Conservation (phyloP, 108 stramenopile species). For the Parietichytrium sp. region DNA sequence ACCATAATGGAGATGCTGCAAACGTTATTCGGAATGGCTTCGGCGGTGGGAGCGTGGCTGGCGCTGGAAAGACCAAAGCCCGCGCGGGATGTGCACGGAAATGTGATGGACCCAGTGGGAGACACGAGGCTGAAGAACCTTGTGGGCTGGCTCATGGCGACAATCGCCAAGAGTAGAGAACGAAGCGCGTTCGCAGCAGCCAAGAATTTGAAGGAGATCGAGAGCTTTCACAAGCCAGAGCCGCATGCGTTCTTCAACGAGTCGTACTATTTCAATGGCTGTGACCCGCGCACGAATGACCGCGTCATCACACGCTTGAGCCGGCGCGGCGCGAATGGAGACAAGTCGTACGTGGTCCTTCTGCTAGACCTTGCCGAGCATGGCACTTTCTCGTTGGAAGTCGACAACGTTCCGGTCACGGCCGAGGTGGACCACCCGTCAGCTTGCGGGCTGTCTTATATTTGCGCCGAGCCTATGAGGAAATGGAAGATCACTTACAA, state of each 20-base stretch:
- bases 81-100: background rate
- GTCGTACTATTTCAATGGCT: constrained; percentile 13
- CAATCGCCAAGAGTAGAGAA: background rate
- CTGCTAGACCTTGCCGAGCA: background rate
- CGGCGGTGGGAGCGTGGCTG: no score
- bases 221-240: constrained; percentile 17
- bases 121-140: background rate
- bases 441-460: background rate
- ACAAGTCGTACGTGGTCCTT: background rate
- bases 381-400: background rate
- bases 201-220: background rate
- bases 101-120: constrained; percentile 1
- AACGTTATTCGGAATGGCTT: no score
- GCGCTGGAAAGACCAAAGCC: no score
- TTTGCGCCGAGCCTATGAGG: constrained; percentile 26
- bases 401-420: background rate
- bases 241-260: constrained; percentile 25
- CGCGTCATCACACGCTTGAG: background rate
- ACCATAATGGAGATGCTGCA: no score
- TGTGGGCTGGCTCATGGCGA: background rate
- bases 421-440: background rate
- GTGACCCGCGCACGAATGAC: background rate
- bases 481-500: background rate
- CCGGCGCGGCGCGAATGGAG: background rate
- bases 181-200: background rate